These are phyloP conservation scores for Malus hybrid DNA, from an alignment of 331 rosid genomes.

Conservation along the genomic window DNA sequence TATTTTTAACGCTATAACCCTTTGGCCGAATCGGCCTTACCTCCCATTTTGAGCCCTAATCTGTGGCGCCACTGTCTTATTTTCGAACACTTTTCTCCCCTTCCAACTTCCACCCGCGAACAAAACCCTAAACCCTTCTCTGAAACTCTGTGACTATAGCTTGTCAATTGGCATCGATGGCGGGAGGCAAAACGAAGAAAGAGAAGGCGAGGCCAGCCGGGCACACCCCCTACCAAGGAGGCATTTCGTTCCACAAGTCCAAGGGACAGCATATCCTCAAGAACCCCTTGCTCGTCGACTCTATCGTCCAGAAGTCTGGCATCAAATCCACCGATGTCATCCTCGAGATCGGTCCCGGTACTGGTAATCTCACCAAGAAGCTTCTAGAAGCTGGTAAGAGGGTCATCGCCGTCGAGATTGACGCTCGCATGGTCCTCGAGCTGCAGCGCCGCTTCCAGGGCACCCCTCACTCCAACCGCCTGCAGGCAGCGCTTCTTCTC, in stretches of 20 bases:
- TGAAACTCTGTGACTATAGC: not conserved
- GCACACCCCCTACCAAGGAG: slow-evolving; percentile 59
- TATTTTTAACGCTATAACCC: too few relatives aligned
- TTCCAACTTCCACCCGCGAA: not conserved
- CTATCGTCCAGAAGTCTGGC: slow-evolving; percentile 69
- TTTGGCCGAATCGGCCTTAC: too few relatives aligned
- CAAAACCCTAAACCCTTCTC: not conserved
- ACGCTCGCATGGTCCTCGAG: slow-evolving; percentile 84
- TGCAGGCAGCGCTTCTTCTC: slow-evolving; percentile 30
- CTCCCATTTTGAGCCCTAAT: too few relatives aligned
- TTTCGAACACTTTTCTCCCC: too few relatives aligned
- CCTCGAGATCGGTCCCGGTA: slow-evolving; percentile 86
- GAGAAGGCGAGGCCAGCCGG: slow-evolving; percentile 46
- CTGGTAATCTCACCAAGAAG: slow-evolving; percentile 82
- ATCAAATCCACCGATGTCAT: slow-evolving; percentile 59
- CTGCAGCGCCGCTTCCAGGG: slow-evolving; percentile 64
- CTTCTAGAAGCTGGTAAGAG: slow-evolving; percentile 68
- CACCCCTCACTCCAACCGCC: slow-evolving; percentile 49
- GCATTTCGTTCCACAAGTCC: slow-evolving; percentile 71
- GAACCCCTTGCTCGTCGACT: slow-evolving; percentile 61
- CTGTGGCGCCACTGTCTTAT: too few relatives aligned
- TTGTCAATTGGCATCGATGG: slow-evolving; percentile 30
- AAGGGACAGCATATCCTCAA: slow-evolving; percentile 83
- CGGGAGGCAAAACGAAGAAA: slow-evolving; percentile 59
- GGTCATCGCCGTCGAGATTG: slow-evolving; percentile 68